Evolutionary conservation across 305 asterid genomes (phyloP).

Genomic region (Striga hermonthica): DNA sequence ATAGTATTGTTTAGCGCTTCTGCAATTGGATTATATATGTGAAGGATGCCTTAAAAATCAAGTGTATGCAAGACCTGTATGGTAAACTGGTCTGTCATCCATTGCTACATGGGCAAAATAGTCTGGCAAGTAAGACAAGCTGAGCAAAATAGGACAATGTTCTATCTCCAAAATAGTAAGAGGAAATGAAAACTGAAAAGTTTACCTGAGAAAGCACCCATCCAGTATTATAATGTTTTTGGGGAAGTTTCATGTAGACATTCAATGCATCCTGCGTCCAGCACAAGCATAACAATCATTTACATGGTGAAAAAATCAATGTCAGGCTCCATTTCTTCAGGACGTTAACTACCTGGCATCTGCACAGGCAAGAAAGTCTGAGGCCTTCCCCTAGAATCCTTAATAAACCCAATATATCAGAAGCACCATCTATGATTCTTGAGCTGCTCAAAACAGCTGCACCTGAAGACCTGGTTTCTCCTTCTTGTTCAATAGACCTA

Average conservation of each 20-base stretch:
- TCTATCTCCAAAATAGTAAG: constrained; percentile 8
- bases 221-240: constrained; percentile 87
- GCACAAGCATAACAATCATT: constrained; percentile 29
- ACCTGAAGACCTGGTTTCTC: constrained; percentile 42
- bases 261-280: constrained; percentile 78
- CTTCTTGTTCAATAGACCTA: constrained; percentile 66
- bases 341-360: constrained; percentile 67
- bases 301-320: constrained; percentile 22
- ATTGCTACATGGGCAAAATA: constrained; percentile 5
- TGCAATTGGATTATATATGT: constrained; percentile 13
- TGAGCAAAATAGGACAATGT: constrained; percentile 6
- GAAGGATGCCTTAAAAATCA: constrained; percentile 8
- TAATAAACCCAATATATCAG: constrained; percentile 66
- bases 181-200: constrained; percentile 21
- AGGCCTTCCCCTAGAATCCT: constrained; percentile 90
- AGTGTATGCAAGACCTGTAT: constrained; percentile 13
- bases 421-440: constrained; percentile 60
- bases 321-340: constrained; percentile 20
- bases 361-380: constrained; percentile 74
- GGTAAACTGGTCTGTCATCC: constrained; percentile 18
- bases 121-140: constrained; percentile 23
- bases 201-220: constrained; percentile 96
- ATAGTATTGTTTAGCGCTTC: constrained; percentile 1
- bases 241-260: constrained; percentile 64
- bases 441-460: constrained; percentile 49